Evolutionary conservation across 2,329 filamentous ascomycete genomes (phyloP).

Genomic region (Trichoderma endophyticum): DNA sequence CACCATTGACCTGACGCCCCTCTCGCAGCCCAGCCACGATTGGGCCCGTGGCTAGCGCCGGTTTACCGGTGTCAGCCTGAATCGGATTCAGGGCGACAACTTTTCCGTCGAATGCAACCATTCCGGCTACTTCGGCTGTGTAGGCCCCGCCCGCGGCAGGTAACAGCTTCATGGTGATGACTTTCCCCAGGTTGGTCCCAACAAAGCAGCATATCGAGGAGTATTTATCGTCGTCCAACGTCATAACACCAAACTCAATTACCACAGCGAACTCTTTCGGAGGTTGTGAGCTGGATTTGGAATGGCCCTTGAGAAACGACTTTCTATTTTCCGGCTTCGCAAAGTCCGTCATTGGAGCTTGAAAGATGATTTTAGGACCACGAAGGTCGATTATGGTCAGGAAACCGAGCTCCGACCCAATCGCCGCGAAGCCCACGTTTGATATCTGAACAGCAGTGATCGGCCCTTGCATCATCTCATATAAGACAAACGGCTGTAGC

Average conservation of each 20-base stretch:
- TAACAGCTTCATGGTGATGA: slow-evolving; percentile 87
- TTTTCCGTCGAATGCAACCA: slow-evolving; percentile 61
- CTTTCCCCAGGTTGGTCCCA: slow-evolving; percentile 78
- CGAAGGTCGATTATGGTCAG: slow-evolving; percentile 83
- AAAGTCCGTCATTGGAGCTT: slow-evolving; percentile 68
- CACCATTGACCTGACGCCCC: slow-evolving; percentile 73
- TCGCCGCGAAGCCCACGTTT: slow-evolving; percentile 89
- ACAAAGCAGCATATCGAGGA: slow-evolving; percentile 92
- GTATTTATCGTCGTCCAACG: slow-evolving; percentile 87
- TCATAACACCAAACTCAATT: slow-evolving; percentile 92
- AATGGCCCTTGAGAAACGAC: slow-evolving; percentile 60
- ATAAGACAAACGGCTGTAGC: slow-evolving; percentile 72
- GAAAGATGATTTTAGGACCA: slow-evolving; percentile 80
- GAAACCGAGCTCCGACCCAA: slow-evolving; percentile 78
- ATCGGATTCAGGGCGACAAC: slow-evolving; percentile 79
- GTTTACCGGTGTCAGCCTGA: slow-evolving; percentile 70
- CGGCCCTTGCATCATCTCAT: slow-evolving; percentile 79
- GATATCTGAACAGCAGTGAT: slow-evolving; percentile 78
- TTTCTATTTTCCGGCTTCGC: slow-evolving; percentile 71
- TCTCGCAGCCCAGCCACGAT: slow-evolving; percentile 73
- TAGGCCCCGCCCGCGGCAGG: slow-evolving; percentile 69
- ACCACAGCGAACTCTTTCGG: slow-evolving; percentile 70
- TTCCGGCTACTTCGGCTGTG: slow-evolving; percentile 67
- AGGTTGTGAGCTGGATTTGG: slow-evolving; percentile 35
- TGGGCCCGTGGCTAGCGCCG: slow-evolving; percentile 70